Evolutionary conservation across 768 basidiomycete species (phyloP), one percentile per base, ranked within the genome.

Genomic region (Lyophyllum semitale): DNA sequence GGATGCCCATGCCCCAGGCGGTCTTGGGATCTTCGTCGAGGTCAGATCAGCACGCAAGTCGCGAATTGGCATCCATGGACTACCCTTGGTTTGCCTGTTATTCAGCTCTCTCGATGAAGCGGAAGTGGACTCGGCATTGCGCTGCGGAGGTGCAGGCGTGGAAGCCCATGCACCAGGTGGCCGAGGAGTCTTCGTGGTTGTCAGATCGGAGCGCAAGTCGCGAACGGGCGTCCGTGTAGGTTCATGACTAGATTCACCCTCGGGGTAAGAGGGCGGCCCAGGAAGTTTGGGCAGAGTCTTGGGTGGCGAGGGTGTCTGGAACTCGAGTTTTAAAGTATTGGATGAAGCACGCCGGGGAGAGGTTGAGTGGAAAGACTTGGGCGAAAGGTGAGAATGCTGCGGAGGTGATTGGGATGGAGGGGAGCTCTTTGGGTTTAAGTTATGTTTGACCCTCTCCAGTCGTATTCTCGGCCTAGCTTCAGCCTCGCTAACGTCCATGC

Each of bases 261-360:
- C 82, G 13, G 79, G 78, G 9, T 81, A 81, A n/a, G 78, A 79
- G 8, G 50, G 85, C 3, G 84, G 85, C 17, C 70, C 84, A 12
- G 88, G 88, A 45, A 90, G 81, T 7, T 86, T 85, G 9, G 88
- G 85, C 54, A 88, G 74, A 42, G 74, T 79, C 38, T 72, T 73
- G 1, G 85, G 83, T 27, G 88, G 85, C 1, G 88, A 83, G 8
- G 85, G 87, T 0, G 84, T 88, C 60, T 77, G 71, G 60, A 84
- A 84, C 49, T 83, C 80, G 13, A 75, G 57, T 55, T 73, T 78
- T 9, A 79, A 74, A 27, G 66, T 67, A 49, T 62, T 71, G 42
- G 79, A 73, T 2, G 76, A 76, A 18, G 69, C 59, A 42, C 68
- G 72, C 26, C 74, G 77, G 9, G 81, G 81, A 7, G 84, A 84